Conservation (phyloP, 352 stramenopile species). For the Pseudoperonospora humuli region DNA sequence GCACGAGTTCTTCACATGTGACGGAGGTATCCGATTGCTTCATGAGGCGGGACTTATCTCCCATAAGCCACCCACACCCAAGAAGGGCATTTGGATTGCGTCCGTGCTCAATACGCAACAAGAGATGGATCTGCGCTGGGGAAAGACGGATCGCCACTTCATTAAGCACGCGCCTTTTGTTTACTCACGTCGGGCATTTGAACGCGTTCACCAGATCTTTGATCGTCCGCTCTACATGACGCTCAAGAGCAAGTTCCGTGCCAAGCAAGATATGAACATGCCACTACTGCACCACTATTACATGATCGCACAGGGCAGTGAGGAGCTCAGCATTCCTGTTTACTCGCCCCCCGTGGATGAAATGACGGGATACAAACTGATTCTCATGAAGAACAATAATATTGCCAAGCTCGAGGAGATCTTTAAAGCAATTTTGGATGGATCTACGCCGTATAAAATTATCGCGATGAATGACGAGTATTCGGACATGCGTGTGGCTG, state of each 20-base stretch:
- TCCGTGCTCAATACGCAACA: constrained; percentile 85
- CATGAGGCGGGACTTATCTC: constrained; percentile 74
- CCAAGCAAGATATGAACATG: constrained; percentile 85
- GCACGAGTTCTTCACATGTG: constrained; percentile 83
- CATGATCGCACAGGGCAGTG: constrained; percentile 74
- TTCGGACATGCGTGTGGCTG: constrained; percentile 66
- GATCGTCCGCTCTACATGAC: constrained; percentile 74
- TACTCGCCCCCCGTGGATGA: constrained; percentile 62
- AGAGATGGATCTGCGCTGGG: constrained; percentile 81
- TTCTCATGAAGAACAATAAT: constrained; percentile 82
- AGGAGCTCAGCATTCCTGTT: constrained; percentile 73
- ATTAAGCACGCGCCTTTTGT: constrained; percentile 87
- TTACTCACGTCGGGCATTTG: constrained; percentile 79
- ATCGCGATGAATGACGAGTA: constrained; percentile 86
- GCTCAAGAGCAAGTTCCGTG: constrained; percentile 80
- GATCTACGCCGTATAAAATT: constrained; percentile 62
- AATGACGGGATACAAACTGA: constrained; percentile 79
- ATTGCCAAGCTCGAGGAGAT: constrained; percentile 57
- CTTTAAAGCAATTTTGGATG: constrained; percentile 60
- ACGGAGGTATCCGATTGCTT: constrained; percentile 75
- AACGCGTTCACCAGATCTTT: constrained; percentile 84
- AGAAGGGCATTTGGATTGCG: constrained; percentile 85
- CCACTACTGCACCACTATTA: constrained; percentile 83
- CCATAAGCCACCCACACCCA: constrained; percentile 56
- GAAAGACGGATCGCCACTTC: constrained; percentile 69